These are phyloP conservation scores for Fusarium torulosum DNA, from an alignment of 2,329 filamentous ascomycete genomes.

Conservation along the genomic window DNA sequence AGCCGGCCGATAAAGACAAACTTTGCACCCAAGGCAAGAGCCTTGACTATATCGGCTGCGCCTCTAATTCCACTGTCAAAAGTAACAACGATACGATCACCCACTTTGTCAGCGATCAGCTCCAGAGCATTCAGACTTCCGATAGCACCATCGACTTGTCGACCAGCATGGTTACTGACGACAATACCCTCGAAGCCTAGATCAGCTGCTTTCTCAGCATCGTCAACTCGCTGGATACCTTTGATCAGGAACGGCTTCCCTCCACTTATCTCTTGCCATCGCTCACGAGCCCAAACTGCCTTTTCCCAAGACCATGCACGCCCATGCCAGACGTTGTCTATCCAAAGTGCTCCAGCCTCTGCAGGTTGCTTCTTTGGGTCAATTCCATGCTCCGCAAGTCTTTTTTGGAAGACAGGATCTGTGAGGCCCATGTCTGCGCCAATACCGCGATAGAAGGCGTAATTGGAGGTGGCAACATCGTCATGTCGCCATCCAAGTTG, in stretches of 20 bases:
- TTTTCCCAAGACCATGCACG: constrained; percentile 29
- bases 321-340: constrained; percentile 24
- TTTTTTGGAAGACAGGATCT: constrained; percentile 14
- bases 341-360: constrained; percentile 21
- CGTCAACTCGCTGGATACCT: constrained; percentile 18
- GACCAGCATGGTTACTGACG: constrained; percentile 9
- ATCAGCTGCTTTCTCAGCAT: constrained; percentile 15
- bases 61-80: constrained; percentile 31
- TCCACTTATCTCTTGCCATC: constrained; percentile 22
- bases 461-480: constrained; percentile 14
- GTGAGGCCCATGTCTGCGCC: constrained; percentile 13
- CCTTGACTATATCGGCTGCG: constrained; percentile 29
- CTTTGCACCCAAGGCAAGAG: constrained; percentile 26
- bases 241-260: constrained; percentile 28
- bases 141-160: constrained; percentile 13
- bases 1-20: constrained; percentile 24
- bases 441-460: constrained; percentile 15
- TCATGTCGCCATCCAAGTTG: constrained; percentile 22
- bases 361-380: constrained; percentile 19
- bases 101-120: constrained; percentile 14
- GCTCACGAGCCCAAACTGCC: constrained; percentile 12
- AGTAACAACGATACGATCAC: constrained; percentile 15
- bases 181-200: constrained; percentile 16
- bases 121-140: constrained; percentile 12
- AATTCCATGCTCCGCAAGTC: background rate